A percentile compares a stretch with the other conserved stretches of the same genome.
These are phyloP conservation scores for Ogataea corticis DNA, from an alignment of 805 yeast genomes.

Conservation along the genomic window DNA sequence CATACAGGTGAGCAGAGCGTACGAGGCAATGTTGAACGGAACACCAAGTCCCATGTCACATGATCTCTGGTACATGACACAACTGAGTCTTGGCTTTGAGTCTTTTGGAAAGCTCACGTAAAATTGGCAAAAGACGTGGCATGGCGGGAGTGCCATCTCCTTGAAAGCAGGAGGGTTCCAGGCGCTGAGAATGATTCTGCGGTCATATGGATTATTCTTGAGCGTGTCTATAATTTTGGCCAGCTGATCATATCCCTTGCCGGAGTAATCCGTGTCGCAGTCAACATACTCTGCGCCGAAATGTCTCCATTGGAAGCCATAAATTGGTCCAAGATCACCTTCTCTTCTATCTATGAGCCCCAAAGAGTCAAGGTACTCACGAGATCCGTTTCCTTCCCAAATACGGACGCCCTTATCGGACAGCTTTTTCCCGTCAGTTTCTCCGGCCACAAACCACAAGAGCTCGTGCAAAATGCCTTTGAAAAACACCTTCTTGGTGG, in stretches of 20 bases:
- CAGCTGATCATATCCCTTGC: conserved; percentile 89
- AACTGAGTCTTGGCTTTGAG: conserved; percentile 69
- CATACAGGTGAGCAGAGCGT: conserved; percentile 90
- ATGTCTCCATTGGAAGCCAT: conserved; percentile 99
- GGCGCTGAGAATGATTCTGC: conserved; percentile 92
- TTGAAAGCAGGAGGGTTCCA: conserved; percentile 98
- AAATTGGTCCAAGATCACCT: conserved; percentile 97
- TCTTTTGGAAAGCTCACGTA: conserved; percentile 81
- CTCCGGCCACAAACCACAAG: conserved; percentile 89
- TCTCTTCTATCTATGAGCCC: conserved; percentile 81
- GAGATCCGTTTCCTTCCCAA: conserved; percentile 98
- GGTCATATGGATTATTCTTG: conserved; percentile 87
- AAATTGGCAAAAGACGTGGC: conserved; percentile 95
- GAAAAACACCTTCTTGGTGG: conserved; percentile 90
- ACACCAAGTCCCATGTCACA: conserved; percentile 99
- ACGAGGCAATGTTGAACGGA: conserved; percentile 96
- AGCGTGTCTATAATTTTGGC: conserved; percentile 75
- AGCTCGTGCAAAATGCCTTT: conserved; percentile 87
- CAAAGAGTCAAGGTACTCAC: conserved; percentile 81
- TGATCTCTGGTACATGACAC: conserved; percentile 93
- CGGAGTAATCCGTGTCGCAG: conserved; percentile 84
- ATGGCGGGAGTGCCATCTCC: conserved; percentile 97
- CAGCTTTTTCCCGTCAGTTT: conserved; percentile 81
- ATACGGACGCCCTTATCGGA: conserved; percentile 88
- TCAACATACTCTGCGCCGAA: conserved; percentile 92